phyloP scores from a whole-genome alignment of 306 rosid genomes.

The Aeschynomene evenia region DNA sequence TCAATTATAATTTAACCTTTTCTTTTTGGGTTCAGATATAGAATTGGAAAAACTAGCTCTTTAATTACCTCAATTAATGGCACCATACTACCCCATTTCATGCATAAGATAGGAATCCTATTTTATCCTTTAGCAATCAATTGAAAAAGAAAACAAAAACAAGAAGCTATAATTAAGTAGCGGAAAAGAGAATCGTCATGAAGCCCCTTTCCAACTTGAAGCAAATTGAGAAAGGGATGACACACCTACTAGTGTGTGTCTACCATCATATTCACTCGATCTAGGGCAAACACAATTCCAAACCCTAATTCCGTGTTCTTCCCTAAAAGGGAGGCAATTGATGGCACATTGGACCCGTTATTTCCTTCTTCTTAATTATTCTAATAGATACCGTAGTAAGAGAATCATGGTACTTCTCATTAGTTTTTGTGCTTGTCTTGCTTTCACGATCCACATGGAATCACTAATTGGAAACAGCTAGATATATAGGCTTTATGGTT shows the following conservation, averaged over 20 bases:
- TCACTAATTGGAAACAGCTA: neutral
- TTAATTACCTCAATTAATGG: neutral
- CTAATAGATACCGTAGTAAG: neutral
- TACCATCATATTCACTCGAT: neutral
- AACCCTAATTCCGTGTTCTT: neutral
- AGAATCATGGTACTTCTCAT: neutral
- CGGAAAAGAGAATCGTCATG: constrained; percentile 26
- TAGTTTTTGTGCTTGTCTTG: neutral
- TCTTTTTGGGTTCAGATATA: neutral
- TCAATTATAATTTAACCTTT: neutral
- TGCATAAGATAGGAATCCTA: neutral
- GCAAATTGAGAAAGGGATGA: neutral
- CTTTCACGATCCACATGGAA: constrained; percentile 17
- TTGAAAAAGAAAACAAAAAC: constrained; percentile 20
- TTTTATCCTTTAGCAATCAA: constrained; percentile 35
- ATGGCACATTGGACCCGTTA: constrained; percentile 32
- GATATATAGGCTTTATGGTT: constrained; percentile 10
- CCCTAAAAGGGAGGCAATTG: constrained; percentile 14
- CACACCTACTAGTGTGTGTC: neutral
- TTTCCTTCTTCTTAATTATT: constrained; percentile 10
- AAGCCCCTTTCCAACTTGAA: constrained; percentile 9
- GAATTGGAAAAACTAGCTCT: neutral
- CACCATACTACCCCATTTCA: constrained; percentile 1
- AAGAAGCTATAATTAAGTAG: too few relatives aligned
- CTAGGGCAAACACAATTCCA: neutral